Evolutionary conservation across 2,329 filamentous ascomycete species (phyloP), one percentile per base, ranked within the genome.

Genomic region (Tolypocladium paradoxum): DNA sequence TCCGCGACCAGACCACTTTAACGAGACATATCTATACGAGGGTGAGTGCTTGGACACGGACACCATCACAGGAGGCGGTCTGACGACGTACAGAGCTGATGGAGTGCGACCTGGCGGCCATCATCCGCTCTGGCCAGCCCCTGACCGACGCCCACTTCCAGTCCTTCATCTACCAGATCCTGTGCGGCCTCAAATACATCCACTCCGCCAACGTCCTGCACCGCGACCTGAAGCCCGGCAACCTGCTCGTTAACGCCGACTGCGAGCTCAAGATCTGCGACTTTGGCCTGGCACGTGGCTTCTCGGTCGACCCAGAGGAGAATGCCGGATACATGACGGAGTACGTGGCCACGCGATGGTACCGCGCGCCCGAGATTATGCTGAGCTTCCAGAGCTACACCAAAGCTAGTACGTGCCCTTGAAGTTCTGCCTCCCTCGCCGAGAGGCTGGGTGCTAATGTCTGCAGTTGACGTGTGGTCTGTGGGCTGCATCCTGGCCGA

Each of bases 291-390:
- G 93, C 93, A 6, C 84, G 93, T 77, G 93, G 93, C 54, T 97
- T 99, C 76, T 96, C 91, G 3, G 85, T 96, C 65, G 92, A 97
- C 61, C 93, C 93, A 1, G 90, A 99, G 70, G 92, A 99, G 74
- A 97, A 97, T 68, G 93, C 93, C 20, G 93, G 93, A 24, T 99
- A 97, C 73, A 97, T 99, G 93, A 99, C 93, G 12, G 93, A 99
- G 73, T 99, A 99, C 66, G 93, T 99, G 53, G 93, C 93, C 50
- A 99, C 93, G 51, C 82, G 93, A 75, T 99, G 93, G 93, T 99
- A 83, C 65, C 78, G 80, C 73, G 93, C 93, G 4, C 93, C 93
- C 6, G 93, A 99, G 72, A 99, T 99, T 63, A 99, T 99, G 93
- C 76, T 99, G 71, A 96, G 90, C 76, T 99, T 99, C 82, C 92